Evolutionary conservation across 2,329 filamentous ascomycete species (phyloP).

Genomic region (Cordyceps tenuipes): DNA sequence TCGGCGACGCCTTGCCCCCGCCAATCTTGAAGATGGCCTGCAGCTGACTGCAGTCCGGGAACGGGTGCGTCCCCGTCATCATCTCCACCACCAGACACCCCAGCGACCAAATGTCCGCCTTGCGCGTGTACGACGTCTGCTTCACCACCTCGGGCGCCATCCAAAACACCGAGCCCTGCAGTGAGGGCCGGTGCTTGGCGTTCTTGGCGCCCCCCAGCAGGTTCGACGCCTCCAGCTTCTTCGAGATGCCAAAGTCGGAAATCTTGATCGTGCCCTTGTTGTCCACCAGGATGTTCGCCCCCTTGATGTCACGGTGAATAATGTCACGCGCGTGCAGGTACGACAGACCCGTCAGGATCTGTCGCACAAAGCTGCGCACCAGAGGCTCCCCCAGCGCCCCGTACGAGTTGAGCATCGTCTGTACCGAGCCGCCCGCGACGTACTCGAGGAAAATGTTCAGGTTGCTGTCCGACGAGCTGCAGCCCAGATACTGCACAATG

Average conservation of each 20-base stretch:
- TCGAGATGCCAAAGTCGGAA: constrained; percentile 97
- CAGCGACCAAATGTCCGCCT: constrained; percentile 97
- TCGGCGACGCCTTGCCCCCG: constrained; percentile 75
- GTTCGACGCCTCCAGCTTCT: constrained; percentile 89
- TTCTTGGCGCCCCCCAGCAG: constrained; percentile 63
- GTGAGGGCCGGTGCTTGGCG: constrained; percentile 63
- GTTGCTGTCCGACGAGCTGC: constrained; percentile 80
- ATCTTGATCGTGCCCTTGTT: constrained; percentile 99
- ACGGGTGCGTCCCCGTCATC: constrained; percentile 95
- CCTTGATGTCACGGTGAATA: constrained; percentile 98
- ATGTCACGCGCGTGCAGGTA: constrained; percentile 94
- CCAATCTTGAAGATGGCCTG: constrained; percentile 99
- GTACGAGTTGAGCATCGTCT: constrained; percentile 98
- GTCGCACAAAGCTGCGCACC: constrained; percentile 91
- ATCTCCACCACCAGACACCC: constrained; percentile 97
- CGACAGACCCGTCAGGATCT: constrained; percentile 85
- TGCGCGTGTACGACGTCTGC: constrained; percentile 94
- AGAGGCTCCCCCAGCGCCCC: constrained; percentile 88
- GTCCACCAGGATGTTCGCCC: constrained; percentile 95
- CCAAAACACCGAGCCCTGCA: constrained; percentile 98
- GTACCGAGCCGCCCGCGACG: constrained; percentile 92
- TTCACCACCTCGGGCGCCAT: constrained; percentile 99
- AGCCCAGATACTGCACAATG: constrained; percentile 96
- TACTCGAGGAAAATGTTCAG: constrained; percentile 99
- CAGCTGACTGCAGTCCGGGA: constrained; percentile 92